A percentile compares a stretch with the other conserved stretches of the same genome.
These are phyloP conservation scores for Gossypium australe DNA, from an alignment of 345 rosid species.

Conservation along the genomic window DNA sequence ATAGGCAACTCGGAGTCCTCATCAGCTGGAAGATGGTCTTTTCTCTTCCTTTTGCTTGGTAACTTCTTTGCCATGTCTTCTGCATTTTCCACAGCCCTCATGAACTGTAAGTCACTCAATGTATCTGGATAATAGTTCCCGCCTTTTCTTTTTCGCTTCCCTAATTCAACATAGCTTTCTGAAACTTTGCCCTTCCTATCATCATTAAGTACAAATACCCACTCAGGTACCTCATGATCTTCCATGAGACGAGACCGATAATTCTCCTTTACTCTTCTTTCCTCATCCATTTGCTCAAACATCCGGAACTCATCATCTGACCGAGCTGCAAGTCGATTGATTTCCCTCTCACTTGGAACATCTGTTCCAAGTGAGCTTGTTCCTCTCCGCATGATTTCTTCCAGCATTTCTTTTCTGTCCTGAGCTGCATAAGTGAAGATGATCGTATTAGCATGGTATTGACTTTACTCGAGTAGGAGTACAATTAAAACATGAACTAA, in stretches of 20 bases:
- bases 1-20: constrained; percentile 34
- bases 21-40: constrained; percentile 26
- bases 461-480: background rate
- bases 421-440: constrained; percentile 53
- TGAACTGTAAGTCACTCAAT: constrained; percentile 78
- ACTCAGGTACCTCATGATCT: constrained; percentile 96
- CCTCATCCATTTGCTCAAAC: constrained; percentile 95
- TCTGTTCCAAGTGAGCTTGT: constrained; percentile 91
- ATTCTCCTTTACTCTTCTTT: constrained; percentile 77
- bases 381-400: constrained; percentile 94
- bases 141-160: constrained; percentile 81
- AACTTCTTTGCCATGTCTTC: constrained; percentile 51
- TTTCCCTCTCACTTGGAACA: constrained; percentile 99
- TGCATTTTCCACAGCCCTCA: constrained; percentile 94
- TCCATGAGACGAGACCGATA: constrained; percentile 88
- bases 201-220: constrained; percentile 65
- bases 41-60: constrained; percentile 45
- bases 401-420: constrained; percentile 92
- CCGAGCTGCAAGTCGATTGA: constrained; percentile 93
- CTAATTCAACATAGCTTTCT: constrained; percentile 46
- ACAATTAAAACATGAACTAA: background rate
- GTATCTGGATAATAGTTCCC: constrained; percentile 61
- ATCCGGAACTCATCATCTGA: constrained; percentile 78
- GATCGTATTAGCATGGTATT: constrained; percentile 3
- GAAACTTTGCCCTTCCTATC: constrained; percentile 52